Evolutionary conservation across 2,329 filamentous ascomycete genomes (phyloP), one percentile per base, ranked within the genome.

Genomic region (Trichoderma simmonsii): DNA sequence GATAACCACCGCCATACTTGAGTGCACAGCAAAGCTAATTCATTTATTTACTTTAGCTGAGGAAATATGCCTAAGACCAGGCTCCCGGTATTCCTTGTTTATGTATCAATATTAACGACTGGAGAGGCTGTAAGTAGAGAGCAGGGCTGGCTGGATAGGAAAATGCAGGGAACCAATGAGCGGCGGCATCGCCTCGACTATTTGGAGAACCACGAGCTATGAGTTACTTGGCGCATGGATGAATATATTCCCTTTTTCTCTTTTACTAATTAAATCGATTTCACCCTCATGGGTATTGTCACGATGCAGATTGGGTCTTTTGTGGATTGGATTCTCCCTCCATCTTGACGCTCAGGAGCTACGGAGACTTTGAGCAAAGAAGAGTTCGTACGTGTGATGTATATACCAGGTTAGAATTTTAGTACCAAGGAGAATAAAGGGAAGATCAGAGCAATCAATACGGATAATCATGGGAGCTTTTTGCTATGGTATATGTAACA

Each of bases 1-100:
- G 11, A 11, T 32, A 28, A 34, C 26, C 24, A 15, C 57, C 14
- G 8, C 30, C 18, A 1, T 24, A 32, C 12, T 6, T 15, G 30
- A 34, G 24, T 43, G n/a, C 7, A 28, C 11, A 59, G 15, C 28
- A 15, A 21, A 36, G 12, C 72, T 74, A 54, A 77, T 75, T 51
- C 74, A 63, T 24, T 39, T 30, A 18, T n/a, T 28, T 9, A 21
- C 8, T 18, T 14, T 51, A 82, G 80, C 71, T 82, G 64, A 78
- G 80, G 57, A 80, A 81, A 75, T 82, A 82, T 72, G 78, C 75
- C 28, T 81, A 73, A 78, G 63, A 26, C 6, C 6, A 51, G 30
- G 34, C 14, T 66, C 57, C 28, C 34, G 14, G 61, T 30, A n/a
- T 65, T 71, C 28, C 18, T 51, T 60, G 62, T 59, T 48, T 43